Percentiles rank a stretch among this genome's conserved stretches.
These are phyloP conservation scores for Kluyveromyces lactis DNA, from an alignment of 805 yeast genomes.

Conservation along the genomic window DNA sequence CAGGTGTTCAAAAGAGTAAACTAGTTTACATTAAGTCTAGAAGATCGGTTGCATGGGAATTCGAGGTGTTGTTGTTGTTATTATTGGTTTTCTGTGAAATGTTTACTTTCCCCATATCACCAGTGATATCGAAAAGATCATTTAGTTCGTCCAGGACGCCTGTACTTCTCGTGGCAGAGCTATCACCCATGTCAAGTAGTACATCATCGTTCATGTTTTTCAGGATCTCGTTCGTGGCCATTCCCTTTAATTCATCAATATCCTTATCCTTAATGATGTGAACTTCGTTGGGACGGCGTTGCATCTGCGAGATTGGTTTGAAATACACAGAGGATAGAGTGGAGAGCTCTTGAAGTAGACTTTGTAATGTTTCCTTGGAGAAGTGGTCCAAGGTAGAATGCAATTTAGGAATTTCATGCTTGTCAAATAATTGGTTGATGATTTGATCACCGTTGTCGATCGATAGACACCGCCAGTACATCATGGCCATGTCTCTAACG, in stretches of 20 bases:
- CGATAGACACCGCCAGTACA: constrained; percentile 73
- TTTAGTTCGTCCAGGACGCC: constrained; percentile 65
- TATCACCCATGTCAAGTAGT: constrained; percentile 78
- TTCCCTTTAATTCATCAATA: constrained; percentile 67
- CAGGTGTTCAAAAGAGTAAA: too few relatives aligned
- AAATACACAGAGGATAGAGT: constrained; percentile 85
- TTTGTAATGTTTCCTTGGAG: constrained; percentile 58
- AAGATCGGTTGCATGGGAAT: not conserved
- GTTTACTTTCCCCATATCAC: constrained; percentile 1
- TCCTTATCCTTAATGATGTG: constrained; percentile 39
- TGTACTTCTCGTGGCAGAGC: constrained; percentile 19
- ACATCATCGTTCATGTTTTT: constrained; percentile 64
- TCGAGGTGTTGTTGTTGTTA: constrained; percentile 2
- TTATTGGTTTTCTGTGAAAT: constrained; percentile 10
- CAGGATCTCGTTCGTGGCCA: constrained; percentile 70
- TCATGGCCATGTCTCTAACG: constrained; percentile 70
- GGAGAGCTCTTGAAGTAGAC: constrained; percentile 66
- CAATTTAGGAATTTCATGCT: constrained; percentile 58
- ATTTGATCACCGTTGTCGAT: constrained; percentile 24
- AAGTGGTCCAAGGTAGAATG: constrained; percentile 64
- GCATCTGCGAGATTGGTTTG: constrained; percentile 64
- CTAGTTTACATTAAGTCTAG: not conserved
- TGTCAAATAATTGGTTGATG: constrained; percentile 23
- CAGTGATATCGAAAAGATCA: constrained; percentile 48
- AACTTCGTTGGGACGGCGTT: constrained; percentile 30